Evolutionary conservation across 2,329 filamentous ascomycete species (phyloP).

Genomic region (Xylariaceae sp.): DNA sequence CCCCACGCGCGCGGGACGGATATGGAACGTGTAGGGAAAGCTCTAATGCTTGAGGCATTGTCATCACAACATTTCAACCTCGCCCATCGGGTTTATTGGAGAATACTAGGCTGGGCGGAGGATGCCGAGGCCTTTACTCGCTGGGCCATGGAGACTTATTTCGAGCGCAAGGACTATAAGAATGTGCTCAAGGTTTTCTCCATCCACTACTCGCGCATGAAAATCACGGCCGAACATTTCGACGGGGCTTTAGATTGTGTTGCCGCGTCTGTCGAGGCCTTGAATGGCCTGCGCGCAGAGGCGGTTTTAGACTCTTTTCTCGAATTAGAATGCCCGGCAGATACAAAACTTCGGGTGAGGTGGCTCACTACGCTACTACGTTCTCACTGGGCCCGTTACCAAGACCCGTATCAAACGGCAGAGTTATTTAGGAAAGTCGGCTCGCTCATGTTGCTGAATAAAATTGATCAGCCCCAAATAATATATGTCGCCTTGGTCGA

Average conservation of each 20-base stretch:
- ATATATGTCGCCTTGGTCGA: constrained; percentile 38
- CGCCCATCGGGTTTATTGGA: constrained; percentile 31
- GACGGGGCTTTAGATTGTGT: constrained; percentile 29
- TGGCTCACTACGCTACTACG: constrained; percentile 37
- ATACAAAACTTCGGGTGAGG: constrained; percentile 26
- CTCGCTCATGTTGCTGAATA: constrained; percentile 22
- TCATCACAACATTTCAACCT: constrained; percentile 16
- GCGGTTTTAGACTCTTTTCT: constrained; percentile 30
- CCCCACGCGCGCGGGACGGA: constrained; percentile 9
- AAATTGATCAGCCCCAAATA: constrained; percentile 26
- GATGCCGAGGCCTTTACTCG: constrained; percentile 24
- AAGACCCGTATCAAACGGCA: constrained; percentile 25
- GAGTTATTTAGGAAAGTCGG: constrained; percentile 29
- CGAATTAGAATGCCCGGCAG: constrained; percentile 19
- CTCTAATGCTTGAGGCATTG: constrained; percentile 30
- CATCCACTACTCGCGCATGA: constrained; percentile 28
- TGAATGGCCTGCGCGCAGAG: constrained; percentile 26
- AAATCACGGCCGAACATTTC: constrained; percentile 20
- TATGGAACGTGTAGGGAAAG: constrained; percentile 23
- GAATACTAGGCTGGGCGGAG: constrained; percentile 25
- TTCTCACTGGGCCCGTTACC: constrained; percentile 31
- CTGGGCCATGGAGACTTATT: constrained; percentile 32
- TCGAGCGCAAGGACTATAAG: constrained; percentile 29
- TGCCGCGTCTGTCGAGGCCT: constrained; percentile 30
- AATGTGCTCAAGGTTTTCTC: constrained; percentile 33